phyloP scores from a whole-genome alignment of 176 grass and related monocot genomes.

The Paspalum notatum region DNA sequence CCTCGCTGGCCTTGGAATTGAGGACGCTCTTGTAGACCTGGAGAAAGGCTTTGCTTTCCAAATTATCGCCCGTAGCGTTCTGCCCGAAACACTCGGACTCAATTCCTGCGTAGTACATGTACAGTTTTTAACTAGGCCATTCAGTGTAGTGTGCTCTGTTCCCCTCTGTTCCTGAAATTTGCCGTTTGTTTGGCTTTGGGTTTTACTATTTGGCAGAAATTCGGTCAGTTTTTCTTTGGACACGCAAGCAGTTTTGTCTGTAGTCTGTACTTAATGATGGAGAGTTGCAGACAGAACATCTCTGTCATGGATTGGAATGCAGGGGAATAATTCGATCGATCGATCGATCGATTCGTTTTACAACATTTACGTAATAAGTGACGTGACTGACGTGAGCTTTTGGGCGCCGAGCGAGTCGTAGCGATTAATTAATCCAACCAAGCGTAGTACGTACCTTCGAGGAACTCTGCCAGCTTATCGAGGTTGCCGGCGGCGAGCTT shows the following conservation, averaged over 20 bases:
- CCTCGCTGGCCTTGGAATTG: conserved; percentile 76
- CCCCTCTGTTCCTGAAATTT: too few relatives aligned
- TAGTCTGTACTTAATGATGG: too few relatives aligned
- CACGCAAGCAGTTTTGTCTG: not conserved
- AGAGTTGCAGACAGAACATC: too few relatives aligned
- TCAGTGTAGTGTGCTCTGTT: not conserved
- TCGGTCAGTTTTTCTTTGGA: not conserved
- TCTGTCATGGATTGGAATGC: too few relatives aligned
- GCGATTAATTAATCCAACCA: too few relatives aligned
- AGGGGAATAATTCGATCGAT: too few relatives aligned
- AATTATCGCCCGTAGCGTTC: conserved; percentile 35
- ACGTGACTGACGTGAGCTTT: not conserved
- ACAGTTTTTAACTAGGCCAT: conserved; percentile 2
- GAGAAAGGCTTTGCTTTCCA: conserved; percentile 72
- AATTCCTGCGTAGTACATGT: conserved; percentile 52
- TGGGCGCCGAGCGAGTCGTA: not conserved
- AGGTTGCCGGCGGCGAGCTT: conserved; percentile 64
- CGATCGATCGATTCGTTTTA: too few relatives aligned
- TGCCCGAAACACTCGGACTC: conserved; percentile 69
- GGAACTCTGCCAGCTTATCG: conserved; percentile 69
- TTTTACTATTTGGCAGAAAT: conserved; percentile 6
- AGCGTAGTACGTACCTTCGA: conserved; percentile 58
- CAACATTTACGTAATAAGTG: not conserved
- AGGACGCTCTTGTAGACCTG: conserved; percentile 79
- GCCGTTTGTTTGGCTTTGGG: too few relatives aligned